A percentile compares a stretch with the other conserved stretches of the same genome.
These are phyloP conservation scores for Secale cereale DNA, from an alignment of 176 grass and related monocot genomes.

Conservation along the genomic window DNA sequence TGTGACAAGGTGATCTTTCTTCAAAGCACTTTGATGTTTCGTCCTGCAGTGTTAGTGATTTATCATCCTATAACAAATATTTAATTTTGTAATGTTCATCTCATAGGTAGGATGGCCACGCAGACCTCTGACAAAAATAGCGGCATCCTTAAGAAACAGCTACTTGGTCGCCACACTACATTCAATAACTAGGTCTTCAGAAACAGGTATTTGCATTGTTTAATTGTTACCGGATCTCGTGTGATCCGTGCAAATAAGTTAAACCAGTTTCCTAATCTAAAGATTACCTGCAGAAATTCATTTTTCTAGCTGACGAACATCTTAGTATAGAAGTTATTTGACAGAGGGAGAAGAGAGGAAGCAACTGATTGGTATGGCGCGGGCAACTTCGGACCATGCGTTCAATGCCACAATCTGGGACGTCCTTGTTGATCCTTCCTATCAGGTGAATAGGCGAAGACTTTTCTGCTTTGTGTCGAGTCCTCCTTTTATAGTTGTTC, in stretches of 20 bases:
- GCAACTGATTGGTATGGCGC: conserved; percentile 88
- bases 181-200: conserved; percentile 56
- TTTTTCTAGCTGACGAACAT: conserved; percentile 81
- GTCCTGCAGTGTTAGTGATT: not conserved
- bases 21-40: conserved; percentile 13
- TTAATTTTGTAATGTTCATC: conserved; percentile 25
- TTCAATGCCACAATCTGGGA: conserved; percentile 99
- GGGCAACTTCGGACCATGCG: conserved; percentile 96
- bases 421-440: conserved; percentile 95
- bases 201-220: conserved; percentile 37
- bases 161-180: conserved; percentile 86
- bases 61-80: not conserved
- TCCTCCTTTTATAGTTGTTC: not conserved
- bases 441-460: conserved; percentile 50
- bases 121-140: conserved; percentile 87
- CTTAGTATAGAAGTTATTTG: conserved; percentile 98
- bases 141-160: conserved; percentile 92
- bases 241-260: conserved; percentile 16
- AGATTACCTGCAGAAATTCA: conserved; percentile 57
- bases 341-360: conserved; percentile 84
- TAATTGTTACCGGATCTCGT: not conserved
- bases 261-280: conserved; percentile 27
- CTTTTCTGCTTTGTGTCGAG: not conserved
- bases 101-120: conserved; percentile 95
- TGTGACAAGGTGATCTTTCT: conserved; percentile 76